Base-by-base conservation (phyloP, 352 stramenopile genomes). In the Phytophthora palmivora region DNA sequence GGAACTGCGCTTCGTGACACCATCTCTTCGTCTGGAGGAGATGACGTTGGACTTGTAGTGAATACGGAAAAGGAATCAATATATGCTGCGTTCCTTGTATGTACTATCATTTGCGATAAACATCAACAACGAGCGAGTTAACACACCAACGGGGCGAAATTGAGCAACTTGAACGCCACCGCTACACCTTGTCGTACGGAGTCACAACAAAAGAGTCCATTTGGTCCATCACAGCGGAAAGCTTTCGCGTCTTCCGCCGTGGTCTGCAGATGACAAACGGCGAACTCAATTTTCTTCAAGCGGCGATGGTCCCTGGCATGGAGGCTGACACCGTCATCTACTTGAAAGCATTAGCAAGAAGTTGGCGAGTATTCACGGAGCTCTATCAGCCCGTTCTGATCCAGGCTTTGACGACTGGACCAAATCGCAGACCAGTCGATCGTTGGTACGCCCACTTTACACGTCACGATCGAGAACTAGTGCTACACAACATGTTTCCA, bases 1-100 rank as follows among this genome's bases (percentile, higher is more conserved):
- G 32, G 58, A 48, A 18, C 49, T 66, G 33, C 58, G 58, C 16
- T 66, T 66, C 15, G 12, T 66, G 32, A 47, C 49, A 10, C 58
- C 58, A 28, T 60, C 58, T 5, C 26, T 55, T 24, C 39, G 58
- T 19, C 41, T 66, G 14, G 42, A 42, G 18, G 57, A 45, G 46
- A n/a, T n/a, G n/a, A n/a, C n/a, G n/a, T 12, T 55, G 43, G 43
- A 49, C 6, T 34, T 59, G 28, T 34, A 34, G 11, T 34, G 4
- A 34, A 34, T 28, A n/a, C n/a, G n/a, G n/a, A n/a, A n/a, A n/a
- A n/a, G n/a, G 24, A 28, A 28, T 3, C 6, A 28, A 28, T 28
- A 28, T 6, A 6, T 28, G 24, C 24, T 28, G n/a, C n/a, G n/a
- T n/a, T n/a, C n/a, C n/a, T n/a, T n/a, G n/a, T n/a, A n/a, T n/a